Base-by-base conservation (phyloP, 331 rosid species). In the Rhamnella rubrinervis region DNA sequence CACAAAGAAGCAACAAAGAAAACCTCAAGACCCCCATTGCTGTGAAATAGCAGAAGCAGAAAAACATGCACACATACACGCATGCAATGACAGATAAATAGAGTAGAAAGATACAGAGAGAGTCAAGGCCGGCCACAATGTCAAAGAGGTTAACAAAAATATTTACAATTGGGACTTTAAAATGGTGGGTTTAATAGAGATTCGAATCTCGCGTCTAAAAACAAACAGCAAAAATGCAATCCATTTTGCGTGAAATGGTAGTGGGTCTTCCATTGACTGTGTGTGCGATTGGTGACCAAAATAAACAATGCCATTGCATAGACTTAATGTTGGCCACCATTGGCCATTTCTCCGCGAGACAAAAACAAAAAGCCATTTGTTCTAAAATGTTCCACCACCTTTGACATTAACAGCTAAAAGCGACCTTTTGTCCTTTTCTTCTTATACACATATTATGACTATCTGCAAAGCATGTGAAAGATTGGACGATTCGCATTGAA, bases 11-110 rank as follows among this genome's bases (percentile, higher is more conserved):
- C 58, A 80, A 71, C 10, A 70, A 38, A 50, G 53, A 67, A 21
- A 75, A 49, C 18, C 58, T 37, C 75, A 59, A 67, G 44, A 67
- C 50, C 78, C 61, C 73, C 83, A 79, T 74, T 39, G 62, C 59
- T 21, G 64, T 51, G 61, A 35, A 44, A 50, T 44, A 55, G 19
- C 69, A 52, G 12, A 11, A 46, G 63, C 46, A 46, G 52, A 11
- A 20, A 40, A 18, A 17, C 3, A 16, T 6, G 69, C 58, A 65
- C 13, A 23, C 13, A 5, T 38, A 23, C 57, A 52, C 8, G 8
- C 8, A 16, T n/a, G 15, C 59, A 52, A 35, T 1, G 55, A 56
- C 23, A 18, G 57, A 41, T 50, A 13, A 12, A 37, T 39, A 46
- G 26, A 65, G n/a, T 44, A 39, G 38, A 14, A 56, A 46, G n/a